phyloP scores from a whole-genome alignment of 305 asterid species.

The Petunia hybrid region DNA sequence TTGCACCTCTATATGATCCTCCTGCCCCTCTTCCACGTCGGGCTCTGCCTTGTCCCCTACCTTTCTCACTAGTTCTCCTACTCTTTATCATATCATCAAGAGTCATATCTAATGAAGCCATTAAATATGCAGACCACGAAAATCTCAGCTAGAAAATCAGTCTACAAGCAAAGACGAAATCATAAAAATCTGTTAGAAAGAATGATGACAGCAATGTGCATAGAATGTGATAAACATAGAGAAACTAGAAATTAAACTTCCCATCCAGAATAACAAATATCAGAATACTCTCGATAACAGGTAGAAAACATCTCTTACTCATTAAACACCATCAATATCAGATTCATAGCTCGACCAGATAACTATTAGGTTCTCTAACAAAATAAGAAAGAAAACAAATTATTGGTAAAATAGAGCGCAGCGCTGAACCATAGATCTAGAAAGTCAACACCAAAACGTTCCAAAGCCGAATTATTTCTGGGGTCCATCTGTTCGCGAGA shows the following conservation, averaged over 20 bases:
- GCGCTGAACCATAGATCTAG: neutral
- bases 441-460: too few species aligned
- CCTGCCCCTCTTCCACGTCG: constrained; percentile 80
- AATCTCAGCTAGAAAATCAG: constrained; percentile 15
- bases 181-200: neutral
- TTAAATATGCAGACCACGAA: constrained; percentile 36
- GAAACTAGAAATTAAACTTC: neutral
- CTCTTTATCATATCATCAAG: constrained; percentile 91
- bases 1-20: constrained; percentile 79
- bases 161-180: constrained; percentile 30
- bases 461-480: neutral
- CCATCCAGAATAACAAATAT: neutral
- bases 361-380: too few species aligned
- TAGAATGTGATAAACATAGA: neutral
- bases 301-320: too few species aligned
- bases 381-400: too few species aligned
- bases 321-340: too few species aligned
- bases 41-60: constrained; percentile 74
- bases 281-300: neutral
- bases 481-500: neutral
- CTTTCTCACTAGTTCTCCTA: constrained; percentile 59
- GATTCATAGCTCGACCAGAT: too few species aligned
- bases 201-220: neutral
- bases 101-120: constrained; percentile 94
- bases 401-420: too few species aligned